A percentile compares a stretch with the other conserved stretches of the same genome.
Conservation (phyloP, 148 eudicot species). For the Simmondsia chinensis region DNA sequence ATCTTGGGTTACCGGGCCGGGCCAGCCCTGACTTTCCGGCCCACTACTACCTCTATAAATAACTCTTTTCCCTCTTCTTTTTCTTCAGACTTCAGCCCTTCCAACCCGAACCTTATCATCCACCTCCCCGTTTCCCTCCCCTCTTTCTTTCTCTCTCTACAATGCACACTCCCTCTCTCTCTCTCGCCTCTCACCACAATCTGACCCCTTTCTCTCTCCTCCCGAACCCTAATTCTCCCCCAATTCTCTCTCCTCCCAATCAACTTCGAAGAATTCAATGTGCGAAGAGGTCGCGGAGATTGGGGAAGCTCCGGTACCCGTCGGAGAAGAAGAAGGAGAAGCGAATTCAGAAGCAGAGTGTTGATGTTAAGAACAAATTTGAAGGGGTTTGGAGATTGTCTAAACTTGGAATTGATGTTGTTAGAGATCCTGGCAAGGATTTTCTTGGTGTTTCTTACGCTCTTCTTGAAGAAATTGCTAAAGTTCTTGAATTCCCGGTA, state of each 20-base stretch:
- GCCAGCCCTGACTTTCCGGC: too few relatives aligned
- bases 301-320: constrained; percentile 81
- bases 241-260: constrained; percentile 3
- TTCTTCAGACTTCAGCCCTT: too few relatives aligned
- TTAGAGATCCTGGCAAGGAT: constrained; percentile 82
- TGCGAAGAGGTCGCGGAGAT: constrained; percentile 51
- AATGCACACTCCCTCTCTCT: too few relatives aligned
- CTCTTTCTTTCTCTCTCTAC: too few relatives aligned
- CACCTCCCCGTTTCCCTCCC: too few relatives aligned
- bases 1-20: too few relatives aligned
- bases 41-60: too few relatives aligned
- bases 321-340: constrained; percentile 81
- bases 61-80: too few relatives aligned
- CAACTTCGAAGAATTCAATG: constrained; percentile 27
- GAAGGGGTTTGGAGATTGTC: constrained; percentile 80
- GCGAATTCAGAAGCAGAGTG: constrained; percentile 19
- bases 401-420: constrained; percentile 49
- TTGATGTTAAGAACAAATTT: constrained; percentile 33
- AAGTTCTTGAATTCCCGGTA: constrained; percentile 96
- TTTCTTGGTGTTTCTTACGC: constrained; percentile 60
- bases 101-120: too few relatives aligned
- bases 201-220: constrained; percentile 11
- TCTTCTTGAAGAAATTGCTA: constrained; percentile 73
- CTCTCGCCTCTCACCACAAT: constrained; percentile 13
- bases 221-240: constrained; percentile 10